Evolutionary conservation across 2,329 filamentous ascomycete species (phyloP), one percentile per base, ranked within the genome.

Genomic region (Fusarium sarcochroum): DNA sequence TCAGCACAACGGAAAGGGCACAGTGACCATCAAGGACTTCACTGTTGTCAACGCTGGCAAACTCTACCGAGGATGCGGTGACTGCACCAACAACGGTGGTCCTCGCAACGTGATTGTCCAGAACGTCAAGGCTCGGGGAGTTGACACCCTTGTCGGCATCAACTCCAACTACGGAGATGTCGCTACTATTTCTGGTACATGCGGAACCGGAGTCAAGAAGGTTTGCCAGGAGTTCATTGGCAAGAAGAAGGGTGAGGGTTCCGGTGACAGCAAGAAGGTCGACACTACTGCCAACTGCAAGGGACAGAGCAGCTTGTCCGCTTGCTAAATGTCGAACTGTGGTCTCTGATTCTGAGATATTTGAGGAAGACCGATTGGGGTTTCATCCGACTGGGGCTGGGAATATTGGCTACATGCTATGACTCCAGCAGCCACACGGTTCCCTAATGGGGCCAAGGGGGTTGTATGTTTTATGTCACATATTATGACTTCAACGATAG

Each of bases 181-280:
- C 7, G 49, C 61, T 11, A 58, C n/a, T 21, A 30, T 65, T 49
- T 54, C 57, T 17, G 21, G 18, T 27, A 30, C 52, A 0, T 65
- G 65, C 25, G 59, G 56, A n/a, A 58, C 38, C 34, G 37, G 27
- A 6, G 57, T 54, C 50, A 61, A 46, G 38, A 56, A 65, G 45
- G 63, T 66, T 32, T 66, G 58, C 51, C 66, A 62, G 50, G 57
- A 63, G 54, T 66, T 68, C 46, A 48, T 45, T 34, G 63, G 63
- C 5, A 13, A 15, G 2, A 8, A 47, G 45, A 47, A 48, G 45
- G 45, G 45, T 35, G 11, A 35, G 1, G 27, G 45, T 20, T 3
- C 9, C 3, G 25, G 27, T 13, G 27, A 30, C 10, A 30, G 27
- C 27, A 3, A 3, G 3, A 30, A 38, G 37, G 37, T 38, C 37